Conservation (phyloP, 2,329 filamentous ascomycete species). For the Colletotrichum cordylinicola region DNA sequence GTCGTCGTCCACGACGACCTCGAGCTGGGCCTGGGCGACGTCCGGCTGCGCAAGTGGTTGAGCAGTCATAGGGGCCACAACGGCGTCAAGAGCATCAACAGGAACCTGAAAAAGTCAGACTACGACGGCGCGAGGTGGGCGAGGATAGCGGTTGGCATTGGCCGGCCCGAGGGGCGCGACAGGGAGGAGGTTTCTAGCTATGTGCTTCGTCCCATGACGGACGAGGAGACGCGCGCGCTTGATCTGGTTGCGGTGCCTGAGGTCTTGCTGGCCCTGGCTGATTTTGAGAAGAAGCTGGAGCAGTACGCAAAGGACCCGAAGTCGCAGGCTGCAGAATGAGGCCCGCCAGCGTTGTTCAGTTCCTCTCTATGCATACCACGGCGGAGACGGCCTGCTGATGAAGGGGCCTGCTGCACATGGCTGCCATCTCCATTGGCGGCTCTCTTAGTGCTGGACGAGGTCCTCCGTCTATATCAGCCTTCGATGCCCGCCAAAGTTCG, state of each 20-base stretch:
- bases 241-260: slow-evolving; percentile 56
- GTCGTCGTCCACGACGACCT: slow-evolving; percentile 91
- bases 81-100: slow-evolving; percentile 72
- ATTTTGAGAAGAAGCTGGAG: slow-evolving; percentile 42
- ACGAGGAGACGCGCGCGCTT: slow-evolving; percentile 54
- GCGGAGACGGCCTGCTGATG: not conserved
- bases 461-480: not conserved
- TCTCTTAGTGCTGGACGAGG: rapidly evolving
- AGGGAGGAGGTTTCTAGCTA: slow-evolving; percentile 73
- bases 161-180: slow-evolving; percentile 76
- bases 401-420: not conserved
- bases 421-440: not conserved
- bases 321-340: not conserved
- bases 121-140: slow-evolving; percentile 50
- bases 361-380: not conserved
- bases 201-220: slow-evolving; percentile 74
- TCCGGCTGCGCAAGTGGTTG: slow-evolving; percentile 68
- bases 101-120: slow-evolving; percentile 47
- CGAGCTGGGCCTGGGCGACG: slow-evolving; percentile 72
- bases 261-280: slow-evolving; percentile 55
- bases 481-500: not conserved
- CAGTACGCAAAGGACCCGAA: not conserved
- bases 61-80: slow-evolving; percentile 75
- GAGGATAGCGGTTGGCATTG: slow-evolving; percentile 84
- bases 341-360: not conserved